phyloP scores from a whole-genome alignment of 257 asterid species.

The Sherardia arvensis region DNA sequence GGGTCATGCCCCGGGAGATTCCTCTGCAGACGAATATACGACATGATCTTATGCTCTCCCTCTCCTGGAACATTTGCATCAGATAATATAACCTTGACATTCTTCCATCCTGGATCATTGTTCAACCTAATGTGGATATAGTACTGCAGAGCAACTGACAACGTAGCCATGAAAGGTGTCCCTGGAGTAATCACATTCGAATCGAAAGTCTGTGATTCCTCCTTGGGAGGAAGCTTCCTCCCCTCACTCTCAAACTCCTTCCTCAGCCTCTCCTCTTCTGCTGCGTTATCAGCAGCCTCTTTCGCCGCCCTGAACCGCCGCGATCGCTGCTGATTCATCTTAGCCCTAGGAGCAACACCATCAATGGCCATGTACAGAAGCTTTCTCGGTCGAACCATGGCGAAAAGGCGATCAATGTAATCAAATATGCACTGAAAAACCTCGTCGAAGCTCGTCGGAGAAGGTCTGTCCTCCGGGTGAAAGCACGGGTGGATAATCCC shows the following conservation, averaged over 20 bases:
- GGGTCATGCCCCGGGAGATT: slow-evolving; percentile 86
- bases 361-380: slow-evolving; percentile 91
- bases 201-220: slow-evolving; percentile 70
- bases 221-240: slow-evolving; percentile 81
- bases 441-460: slow-evolving; percentile 87
- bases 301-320: slow-evolving; percentile 96
- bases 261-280: slow-evolving; percentile 78
- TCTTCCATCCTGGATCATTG: slow-evolving; percentile 92
- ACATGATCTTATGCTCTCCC: slow-evolving; percentile 97
- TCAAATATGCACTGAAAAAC: slow-evolving; percentile 89
- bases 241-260: slow-evolving; percentile 81
- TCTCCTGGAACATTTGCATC: slow-evolving; percentile 99
- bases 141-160: slow-evolving; percentile 77
- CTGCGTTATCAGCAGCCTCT: slow-evolving; percentile 90
- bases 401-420: slow-evolving; percentile 85
- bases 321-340: slow-evolving; percentile 94
- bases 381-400: slow-evolving; percentile 90
- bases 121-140: slow-evolving; percentile 70
- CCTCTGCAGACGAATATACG: slow-evolving; percentile 86
- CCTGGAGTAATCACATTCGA: slow-evolving; percentile 95
- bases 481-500: slow-evolving; percentile 93
- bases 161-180: slow-evolving; percentile 81
- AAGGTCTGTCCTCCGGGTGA: slow-evolving; percentile 98
- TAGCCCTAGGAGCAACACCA: slow-evolving; percentile 98
- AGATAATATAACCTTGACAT: slow-evolving; percentile 81